Percentiles rank a stretch among this genome's conserved stretches.
phyloP scores from a whole-genome alignment of 73 alveolate genomes.

The Paramecium octaurelia region DNA sequence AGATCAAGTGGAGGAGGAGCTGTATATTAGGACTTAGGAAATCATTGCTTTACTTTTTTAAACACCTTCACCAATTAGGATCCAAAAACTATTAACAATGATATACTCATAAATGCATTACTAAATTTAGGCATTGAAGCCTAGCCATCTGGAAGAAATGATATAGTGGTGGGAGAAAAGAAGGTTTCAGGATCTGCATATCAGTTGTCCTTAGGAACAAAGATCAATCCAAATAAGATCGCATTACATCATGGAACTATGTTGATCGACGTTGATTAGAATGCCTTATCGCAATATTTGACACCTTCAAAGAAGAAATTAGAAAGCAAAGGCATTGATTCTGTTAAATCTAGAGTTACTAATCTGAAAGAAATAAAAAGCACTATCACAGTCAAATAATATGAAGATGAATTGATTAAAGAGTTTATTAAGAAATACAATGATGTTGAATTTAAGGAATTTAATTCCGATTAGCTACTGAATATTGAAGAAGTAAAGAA shows the following conservation, averaged over 20 bases:
- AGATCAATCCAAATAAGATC: constrained; percentile 68
- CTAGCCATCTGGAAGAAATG: constrained; percentile 89
- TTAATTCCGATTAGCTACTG: constrained; percentile 56
- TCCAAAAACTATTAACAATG: constrained; percentile 81
- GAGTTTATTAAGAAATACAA: constrained; percentile 46
- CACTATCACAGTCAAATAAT: constrained; percentile 62
- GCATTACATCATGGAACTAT: constrained; percentile 94
- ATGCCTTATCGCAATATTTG: constrained; percentile 72
- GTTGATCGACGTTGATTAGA: constrained; percentile 73
- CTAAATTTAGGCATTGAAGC: constrained; percentile 68
- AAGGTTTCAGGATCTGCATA: constrained; percentile 85
- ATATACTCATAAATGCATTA: constrained; percentile 72
- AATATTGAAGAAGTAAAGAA: constrained; percentile 65
- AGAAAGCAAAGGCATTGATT: constrained; percentile 83
- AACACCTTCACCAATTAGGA: constrained; percentile 66
- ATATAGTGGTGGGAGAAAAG: constrained; percentile 75
- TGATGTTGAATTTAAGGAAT: constrained; percentile 28
- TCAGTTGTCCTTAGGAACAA: constrained; percentile 71
- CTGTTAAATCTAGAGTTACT: constrained; percentile 82
- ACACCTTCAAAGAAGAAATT: constrained; percentile 84
- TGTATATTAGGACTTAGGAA: constrained; percentile 81
- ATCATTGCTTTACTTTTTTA: constrained; percentile 81
- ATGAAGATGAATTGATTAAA: constrained; percentile 54
- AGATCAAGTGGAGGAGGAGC: constrained; percentile 94
- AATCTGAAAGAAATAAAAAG: constrained; percentile 67